Conservation (phyloP, 1,284 basidiomycete genomes). For the Apiotrichum akiyoshidainum region DNA sequence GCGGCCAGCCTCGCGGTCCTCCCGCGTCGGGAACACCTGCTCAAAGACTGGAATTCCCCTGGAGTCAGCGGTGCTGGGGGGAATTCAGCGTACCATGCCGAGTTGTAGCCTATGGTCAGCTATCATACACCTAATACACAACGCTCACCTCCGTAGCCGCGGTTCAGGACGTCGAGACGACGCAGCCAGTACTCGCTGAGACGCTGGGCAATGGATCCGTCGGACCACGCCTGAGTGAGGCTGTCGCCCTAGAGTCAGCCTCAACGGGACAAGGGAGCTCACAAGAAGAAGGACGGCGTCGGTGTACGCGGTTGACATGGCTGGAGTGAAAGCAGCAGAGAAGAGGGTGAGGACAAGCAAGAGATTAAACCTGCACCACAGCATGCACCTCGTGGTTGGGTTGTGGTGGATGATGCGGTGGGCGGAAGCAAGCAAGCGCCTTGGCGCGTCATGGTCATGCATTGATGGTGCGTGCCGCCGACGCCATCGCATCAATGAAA, state of each 20-base stretch:
- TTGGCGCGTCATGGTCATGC: background rate
- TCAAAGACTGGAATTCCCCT: slow-evolving; percentile 71
- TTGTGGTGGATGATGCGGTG: too few species aligned
- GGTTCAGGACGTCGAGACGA: slow-evolving; percentile 76
- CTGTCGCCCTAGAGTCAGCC: slow-evolving; percentile 42
- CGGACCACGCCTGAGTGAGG: slow-evolving; percentile 43
- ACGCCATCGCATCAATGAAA: too few species aligned
- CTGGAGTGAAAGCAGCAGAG: slow-evolving; percentile 3
- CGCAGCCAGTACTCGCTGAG: slow-evolving; percentile 62
- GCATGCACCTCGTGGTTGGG: background rate
- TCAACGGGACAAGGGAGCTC: slow-evolving; percentile 7
- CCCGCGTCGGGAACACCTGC: slow-evolving; percentile 61
- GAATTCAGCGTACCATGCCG: slow-evolving; percentile 57
- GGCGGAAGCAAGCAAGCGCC: background rate
- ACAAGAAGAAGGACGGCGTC: slow-evolving; percentile 48
- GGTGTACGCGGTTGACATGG: slow-evolving; percentile 38
- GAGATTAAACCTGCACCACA: slow-evolving; percentile 1
- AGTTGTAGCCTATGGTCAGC: slow-evolving; percentile 64
- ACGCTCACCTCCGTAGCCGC: slow-evolving; percentile 57
- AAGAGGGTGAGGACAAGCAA: background rate
- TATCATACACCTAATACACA: too few species aligned
- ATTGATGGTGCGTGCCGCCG: too few species aligned
- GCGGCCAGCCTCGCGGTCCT: slow-evolving; percentile 56
- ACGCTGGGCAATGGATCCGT: slow-evolving; percentile 40
- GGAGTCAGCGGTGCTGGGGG: background rate